These are phyloP conservation scores for Fusarium sp. DNA, from an alignment of 2,329 filamentous ascomycete genomes.

Conservation along the genomic window DNA sequence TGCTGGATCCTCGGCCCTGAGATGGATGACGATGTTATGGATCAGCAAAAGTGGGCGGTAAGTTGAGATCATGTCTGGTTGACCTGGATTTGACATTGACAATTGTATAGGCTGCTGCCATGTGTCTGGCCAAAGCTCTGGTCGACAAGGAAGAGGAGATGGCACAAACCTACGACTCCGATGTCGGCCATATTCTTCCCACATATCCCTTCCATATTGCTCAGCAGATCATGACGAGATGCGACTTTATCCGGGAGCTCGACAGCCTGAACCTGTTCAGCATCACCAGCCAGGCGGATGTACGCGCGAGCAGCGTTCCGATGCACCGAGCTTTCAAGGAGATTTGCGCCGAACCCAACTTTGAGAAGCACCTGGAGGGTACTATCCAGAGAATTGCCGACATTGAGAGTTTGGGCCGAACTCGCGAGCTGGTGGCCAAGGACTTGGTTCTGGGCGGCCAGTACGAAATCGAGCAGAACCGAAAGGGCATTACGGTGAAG, in stretches of 20 bases:
- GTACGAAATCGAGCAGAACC: constrained; percentile 71
- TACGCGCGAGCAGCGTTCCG: constrained; percentile 92
- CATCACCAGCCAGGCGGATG: constrained; percentile 87
- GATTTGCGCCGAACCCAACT: constrained; percentile 81
- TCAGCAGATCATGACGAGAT: constrained; percentile 92
- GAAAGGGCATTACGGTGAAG: constrained; percentile 57
- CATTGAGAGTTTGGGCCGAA: constrained; percentile 93
- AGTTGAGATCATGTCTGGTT: constrained; percentile 50
- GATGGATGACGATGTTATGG: constrained; percentile 98
- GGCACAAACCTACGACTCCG: constrained; percentile 74
- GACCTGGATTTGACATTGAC: constrained; percentile 7
- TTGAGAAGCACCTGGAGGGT: constrained; percentile 83
- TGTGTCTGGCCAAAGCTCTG: constrained; percentile 91
- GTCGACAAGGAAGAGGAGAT: constrained; percentile 82
- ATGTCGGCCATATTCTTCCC: constrained; percentile 80
- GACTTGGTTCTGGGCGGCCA: constrained; percentile 88
- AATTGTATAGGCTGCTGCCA: constrained; percentile 78
- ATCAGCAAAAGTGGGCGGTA: constrained; percentile 95
- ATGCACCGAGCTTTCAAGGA: constrained; percentile 94
- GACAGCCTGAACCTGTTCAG: constrained; percentile 96
- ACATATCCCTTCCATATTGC: constrained; percentile 85
- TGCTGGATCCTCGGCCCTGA: constrained; percentile 79
- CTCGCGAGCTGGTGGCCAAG: constrained; percentile 95
- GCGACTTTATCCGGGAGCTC: constrained; percentile 93
- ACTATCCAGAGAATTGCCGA: constrained; percentile 89